Conservation (phyloP, 495 filamentous ascomycete species). For the Chaetomium tenue region DNA sequence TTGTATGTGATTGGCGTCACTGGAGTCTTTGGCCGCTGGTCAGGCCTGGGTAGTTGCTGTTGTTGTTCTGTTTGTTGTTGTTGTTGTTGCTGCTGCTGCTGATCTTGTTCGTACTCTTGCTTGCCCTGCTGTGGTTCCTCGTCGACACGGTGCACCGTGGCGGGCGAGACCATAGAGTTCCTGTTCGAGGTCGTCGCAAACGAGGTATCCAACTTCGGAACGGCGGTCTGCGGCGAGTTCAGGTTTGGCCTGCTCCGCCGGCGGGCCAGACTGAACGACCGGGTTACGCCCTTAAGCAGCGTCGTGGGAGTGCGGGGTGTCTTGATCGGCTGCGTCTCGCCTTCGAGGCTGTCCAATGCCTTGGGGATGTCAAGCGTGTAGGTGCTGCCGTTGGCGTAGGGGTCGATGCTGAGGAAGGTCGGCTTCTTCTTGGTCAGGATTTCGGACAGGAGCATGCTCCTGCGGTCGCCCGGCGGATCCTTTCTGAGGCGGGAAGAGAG, state of each 20-base stretch:
- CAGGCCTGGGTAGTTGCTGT: constrained; percentile 19
- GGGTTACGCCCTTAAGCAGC: constrained; percentile 45
- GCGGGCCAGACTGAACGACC: constrained; percentile 46
- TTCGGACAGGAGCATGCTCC: constrained; percentile 38
- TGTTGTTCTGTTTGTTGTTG: constrained; percentile 19
- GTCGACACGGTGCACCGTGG: constrained; percentile 15
- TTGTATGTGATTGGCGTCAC: constrained; percentile 42
- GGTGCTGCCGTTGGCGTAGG: constrained; percentile 42
- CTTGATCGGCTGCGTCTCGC: constrained; percentile 25
- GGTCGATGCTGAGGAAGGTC: constrained; percentile 49
- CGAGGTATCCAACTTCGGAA: constrained; percentile 23
- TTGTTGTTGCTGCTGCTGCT: constrained; percentile 19
- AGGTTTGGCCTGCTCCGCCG: constrained; percentile 49
- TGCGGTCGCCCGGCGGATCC: constrained; percentile 31
- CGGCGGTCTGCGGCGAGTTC: constrained; percentile 25
- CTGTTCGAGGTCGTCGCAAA: constrained; percentile 13
- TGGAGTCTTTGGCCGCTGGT: constrained; percentile 28
- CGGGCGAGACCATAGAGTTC: constrained; percentile 23
- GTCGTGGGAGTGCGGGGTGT: constrained; percentile 42
- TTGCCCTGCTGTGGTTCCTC: neutral
- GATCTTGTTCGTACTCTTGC: neutral
- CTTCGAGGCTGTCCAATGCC: constrained; percentile 26
- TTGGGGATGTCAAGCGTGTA: constrained; percentile 39
- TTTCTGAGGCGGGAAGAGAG: neutral
- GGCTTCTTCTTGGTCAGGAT: constrained; percentile 40